Evolutionary conservation across 345 rosid genomes (phyloP).

Genomic region (Dipteronia sinensis): DNA sequence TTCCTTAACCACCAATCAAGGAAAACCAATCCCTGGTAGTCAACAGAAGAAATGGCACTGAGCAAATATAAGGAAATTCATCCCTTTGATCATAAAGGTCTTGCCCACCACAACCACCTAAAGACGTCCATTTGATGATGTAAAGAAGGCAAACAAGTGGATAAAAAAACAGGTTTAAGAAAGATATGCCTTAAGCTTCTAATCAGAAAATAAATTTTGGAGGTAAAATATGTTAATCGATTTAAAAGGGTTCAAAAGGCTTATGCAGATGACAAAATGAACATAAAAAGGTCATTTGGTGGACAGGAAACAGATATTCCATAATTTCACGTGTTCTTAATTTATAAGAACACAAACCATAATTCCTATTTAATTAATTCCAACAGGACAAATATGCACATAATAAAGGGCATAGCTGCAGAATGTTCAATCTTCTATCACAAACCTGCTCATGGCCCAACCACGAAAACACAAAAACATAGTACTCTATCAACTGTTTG

Average conservation of each 20-base stretch:
- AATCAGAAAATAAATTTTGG: not conserved
- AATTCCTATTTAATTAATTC: not conserved
- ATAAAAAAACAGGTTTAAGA: not conserved
- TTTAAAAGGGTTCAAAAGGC: not conserved
- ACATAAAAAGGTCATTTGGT: not conserved
- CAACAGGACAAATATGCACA: not conserved
- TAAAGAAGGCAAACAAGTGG: not conserved
- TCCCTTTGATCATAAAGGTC: not conserved
- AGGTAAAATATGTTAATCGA: not conserved
- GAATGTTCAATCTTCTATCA: not conserved
- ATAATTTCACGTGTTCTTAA: not conserved
- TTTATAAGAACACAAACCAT: not conserved
- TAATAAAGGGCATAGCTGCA: not conserved
- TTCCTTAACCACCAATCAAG: conserved; percentile 1
- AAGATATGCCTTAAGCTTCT: not conserved
- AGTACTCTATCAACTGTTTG: not conserved
- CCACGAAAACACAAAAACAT: not conserved
- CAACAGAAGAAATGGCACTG: too few relatives aligned
- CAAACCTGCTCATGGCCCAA: not conserved
- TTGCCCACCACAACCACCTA: not conserved
- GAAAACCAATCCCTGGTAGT: too few relatives aligned
- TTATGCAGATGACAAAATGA: not conserved
- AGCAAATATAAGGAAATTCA: not conserved
- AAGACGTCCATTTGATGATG: not conserved
- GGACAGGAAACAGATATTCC: not conserved